Evolutionary conservation across 2,329 filamentous ascomycete species (phyloP).

Genomic region (Xylariaceae sp.): DNA sequence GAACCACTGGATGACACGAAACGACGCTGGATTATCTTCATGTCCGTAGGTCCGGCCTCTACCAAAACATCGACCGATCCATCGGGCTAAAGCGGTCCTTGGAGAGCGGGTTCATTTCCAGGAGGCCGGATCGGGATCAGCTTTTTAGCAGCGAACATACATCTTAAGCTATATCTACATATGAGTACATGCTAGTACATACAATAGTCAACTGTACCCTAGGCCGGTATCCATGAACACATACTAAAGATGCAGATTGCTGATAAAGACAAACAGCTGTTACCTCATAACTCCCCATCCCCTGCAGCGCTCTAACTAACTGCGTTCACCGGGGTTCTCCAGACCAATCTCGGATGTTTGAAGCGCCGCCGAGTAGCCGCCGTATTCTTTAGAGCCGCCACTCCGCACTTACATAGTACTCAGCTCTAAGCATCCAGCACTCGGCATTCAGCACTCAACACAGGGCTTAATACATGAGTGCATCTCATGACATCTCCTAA

Average conservation of each 20-base stretch:
- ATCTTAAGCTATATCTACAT: too few species aligned
- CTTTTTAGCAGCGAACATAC: background rate
- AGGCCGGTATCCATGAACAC: slow-evolving; percentile 5
- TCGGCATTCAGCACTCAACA: too few species aligned
- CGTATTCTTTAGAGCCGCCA: slow-evolving; percentile 13
- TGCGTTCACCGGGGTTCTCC: slow-evolving; percentile 16
- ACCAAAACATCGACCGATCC: slow-evolving; percentile 3
- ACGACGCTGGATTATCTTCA: slow-evolving; percentile 9
- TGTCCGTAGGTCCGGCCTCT: background rate
- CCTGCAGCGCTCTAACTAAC: slow-evolving; percentile 6
- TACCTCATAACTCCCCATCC: slow-evolving; percentile 22
- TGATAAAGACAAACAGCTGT: slow-evolving; percentile 25
- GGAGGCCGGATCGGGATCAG: slow-evolving; percentile 16
- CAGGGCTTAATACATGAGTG: background rate
- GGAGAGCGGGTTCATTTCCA: slow-evolving; percentile 12
- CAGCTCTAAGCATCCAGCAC: background rate
- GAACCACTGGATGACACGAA: slow-evolving; percentile 19
- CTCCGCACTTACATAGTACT: slow-evolving; percentile 2
- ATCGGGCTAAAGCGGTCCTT: background rate
- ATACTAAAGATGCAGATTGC: slow-evolving; percentile 6
- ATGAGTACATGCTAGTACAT: too few species aligned
- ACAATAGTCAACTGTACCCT: slow-evolving; percentile 5
- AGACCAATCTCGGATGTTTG: slow-evolving; percentile 25
- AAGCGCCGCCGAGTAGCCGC: slow-evolving; percentile 23
- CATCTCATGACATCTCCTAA: slow-evolving; percentile 27